These are phyloP conservation scores for Penicillium glabrum DNA, from an alignment of 2,329 filamentous ascomycete genomes.

Conservation along the genomic window DNA sequence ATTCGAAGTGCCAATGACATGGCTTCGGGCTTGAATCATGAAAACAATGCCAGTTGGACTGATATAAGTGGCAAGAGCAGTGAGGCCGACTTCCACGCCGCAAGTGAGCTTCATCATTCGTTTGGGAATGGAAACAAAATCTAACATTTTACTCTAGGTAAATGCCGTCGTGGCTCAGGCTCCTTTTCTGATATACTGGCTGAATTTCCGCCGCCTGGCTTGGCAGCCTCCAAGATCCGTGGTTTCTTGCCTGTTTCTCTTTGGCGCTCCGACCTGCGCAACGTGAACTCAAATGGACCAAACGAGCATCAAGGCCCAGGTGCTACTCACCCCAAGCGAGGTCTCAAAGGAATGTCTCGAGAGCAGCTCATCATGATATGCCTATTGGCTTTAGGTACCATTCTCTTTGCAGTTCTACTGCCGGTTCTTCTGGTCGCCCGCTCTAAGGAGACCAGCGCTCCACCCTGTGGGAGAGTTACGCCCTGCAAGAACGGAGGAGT, in stretches of 20 bases:
- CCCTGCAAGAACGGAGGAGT: constrained; percentile 79
- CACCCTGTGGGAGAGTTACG: constrained; percentile 43
- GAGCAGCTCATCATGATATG: not conserved
- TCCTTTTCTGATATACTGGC: not conserved
- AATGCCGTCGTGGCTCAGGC: not conserved
- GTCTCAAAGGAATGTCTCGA: not conserved
- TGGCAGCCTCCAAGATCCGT: not conserved
- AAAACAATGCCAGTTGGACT: not conserved
- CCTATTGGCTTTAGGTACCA: not conserved
- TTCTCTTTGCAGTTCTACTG: not conserved
- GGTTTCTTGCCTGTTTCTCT: not conserved
- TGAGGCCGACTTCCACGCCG: not conserved
- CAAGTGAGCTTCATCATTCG: not conserved
- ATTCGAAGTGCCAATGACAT: not conserved
- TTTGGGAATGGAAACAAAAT: not conserved
- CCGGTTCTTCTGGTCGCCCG: not conserved
- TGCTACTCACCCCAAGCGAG: not conserved
- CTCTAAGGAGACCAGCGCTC: not conserved
- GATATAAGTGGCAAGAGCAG: not conserved
- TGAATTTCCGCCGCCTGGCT: not conserved
- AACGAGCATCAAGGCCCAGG: not conserved
- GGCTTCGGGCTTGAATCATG: not conserved
- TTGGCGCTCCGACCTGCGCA: not conserved
- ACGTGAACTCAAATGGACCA: too few relatives aligned
- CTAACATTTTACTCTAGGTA: not conserved